Evolutionary conservation across 2,329 filamentous ascomycete genomes (phyloP).

Genomic region (Juglanconis oblonga): DNA sequence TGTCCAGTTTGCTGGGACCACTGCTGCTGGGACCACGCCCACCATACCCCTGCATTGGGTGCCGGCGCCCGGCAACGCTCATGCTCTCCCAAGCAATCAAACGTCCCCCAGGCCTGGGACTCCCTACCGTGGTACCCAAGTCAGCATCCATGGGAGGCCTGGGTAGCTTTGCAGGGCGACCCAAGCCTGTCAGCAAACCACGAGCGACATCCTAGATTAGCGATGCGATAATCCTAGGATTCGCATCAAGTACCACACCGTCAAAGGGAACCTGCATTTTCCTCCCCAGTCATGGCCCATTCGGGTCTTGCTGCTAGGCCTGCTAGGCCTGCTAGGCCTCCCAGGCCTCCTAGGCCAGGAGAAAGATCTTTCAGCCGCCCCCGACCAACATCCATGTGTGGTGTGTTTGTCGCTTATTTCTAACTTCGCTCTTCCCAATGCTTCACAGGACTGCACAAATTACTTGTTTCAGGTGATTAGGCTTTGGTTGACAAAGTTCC

Average conservation of each 20-base stretch:
- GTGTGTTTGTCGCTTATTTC: background rate
- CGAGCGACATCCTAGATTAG: background rate
- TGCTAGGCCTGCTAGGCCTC: background rate
- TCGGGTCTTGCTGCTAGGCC: background rate
- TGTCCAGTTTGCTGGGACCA: slow-evolving; percentile 6
- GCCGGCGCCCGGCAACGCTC: background rate
- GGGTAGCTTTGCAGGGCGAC: slow-evolving; percentile 7
- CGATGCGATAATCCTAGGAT: background rate
- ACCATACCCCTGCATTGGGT: background rate
- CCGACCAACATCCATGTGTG: background rate
- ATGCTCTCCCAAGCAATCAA: background rate
- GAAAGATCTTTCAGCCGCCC: background rate
- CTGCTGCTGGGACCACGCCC: too few relatives aligned
- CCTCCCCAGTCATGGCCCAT: background rate
- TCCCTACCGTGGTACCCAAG: background rate
- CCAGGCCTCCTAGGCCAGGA: background rate
- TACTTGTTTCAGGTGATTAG: slow-evolving; percentile 20
- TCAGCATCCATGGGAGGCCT: background rate
- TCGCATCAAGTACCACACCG: background rate
- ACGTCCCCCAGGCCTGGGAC: slow-evolving; percentile 1
- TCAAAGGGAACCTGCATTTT: background rate
- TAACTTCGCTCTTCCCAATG: background rate
- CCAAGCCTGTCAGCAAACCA: slow-evolving; percentile 3
- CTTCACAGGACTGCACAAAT: slow-evolving; percentile 20
- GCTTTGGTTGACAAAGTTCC: slow-evolving; percentile 12